phyloP scores from a whole-genome alignment of 2,329 filamentous ascomycete species.

The Fusarium buxicola region DNA sequence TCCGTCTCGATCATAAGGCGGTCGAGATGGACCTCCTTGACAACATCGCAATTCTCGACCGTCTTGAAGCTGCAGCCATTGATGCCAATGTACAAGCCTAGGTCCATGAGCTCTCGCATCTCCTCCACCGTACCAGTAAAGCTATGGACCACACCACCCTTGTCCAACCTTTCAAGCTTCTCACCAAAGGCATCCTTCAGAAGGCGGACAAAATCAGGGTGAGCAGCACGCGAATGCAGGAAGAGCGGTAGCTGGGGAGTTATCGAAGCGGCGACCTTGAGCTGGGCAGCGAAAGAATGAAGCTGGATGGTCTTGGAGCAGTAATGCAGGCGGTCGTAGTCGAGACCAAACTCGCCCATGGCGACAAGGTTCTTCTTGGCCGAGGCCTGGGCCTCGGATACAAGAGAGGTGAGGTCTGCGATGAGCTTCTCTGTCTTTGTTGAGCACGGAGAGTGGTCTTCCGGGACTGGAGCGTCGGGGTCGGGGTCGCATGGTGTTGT shows the following conservation, averaged over 20 bases:
- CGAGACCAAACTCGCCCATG: slow-evolving; percentile 94
- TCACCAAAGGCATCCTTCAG: slow-evolving; percentile 69
- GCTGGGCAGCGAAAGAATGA: slow-evolving; percentile 85
- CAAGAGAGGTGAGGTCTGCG: slow-evolving; percentile 70
- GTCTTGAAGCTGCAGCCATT: slow-evolving; percentile 98
- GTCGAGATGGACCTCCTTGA: slow-evolving; percentile 81
- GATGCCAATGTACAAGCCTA: slow-evolving; percentile 91
- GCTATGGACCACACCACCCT: slow-evolving; percentile 88
- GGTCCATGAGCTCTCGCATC: slow-evolving; percentile 80
- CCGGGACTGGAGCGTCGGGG: slow-evolving; percentile 59
- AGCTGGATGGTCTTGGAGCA: slow-evolving; percentile 83
- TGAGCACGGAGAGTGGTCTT: slow-evolving; percentile 61
- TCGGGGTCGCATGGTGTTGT: slow-evolving; percentile 66
- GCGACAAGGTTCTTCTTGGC: slow-evolving; percentile 69
- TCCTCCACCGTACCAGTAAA: slow-evolving; percentile 92
- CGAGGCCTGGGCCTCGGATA: slow-evolving; percentile 66
- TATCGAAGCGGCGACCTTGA: slow-evolving; percentile 78
- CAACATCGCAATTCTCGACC: slow-evolving; percentile 87
- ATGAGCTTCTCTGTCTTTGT: slow-evolving; percentile 63
- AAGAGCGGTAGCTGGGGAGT: slow-evolving; percentile 86
- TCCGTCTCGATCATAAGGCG: slow-evolving; percentile 95
- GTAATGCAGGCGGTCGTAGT: slow-evolving; percentile 92
- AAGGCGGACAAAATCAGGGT: slow-evolving; percentile 82
- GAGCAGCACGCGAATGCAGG: slow-evolving; percentile 89
- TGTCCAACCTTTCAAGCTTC: slow-evolving; percentile 73